phyloP scores from a whole-genome alignment of 1,284 basidiomycete species.

The Phenoliferia sp. region DNA sequence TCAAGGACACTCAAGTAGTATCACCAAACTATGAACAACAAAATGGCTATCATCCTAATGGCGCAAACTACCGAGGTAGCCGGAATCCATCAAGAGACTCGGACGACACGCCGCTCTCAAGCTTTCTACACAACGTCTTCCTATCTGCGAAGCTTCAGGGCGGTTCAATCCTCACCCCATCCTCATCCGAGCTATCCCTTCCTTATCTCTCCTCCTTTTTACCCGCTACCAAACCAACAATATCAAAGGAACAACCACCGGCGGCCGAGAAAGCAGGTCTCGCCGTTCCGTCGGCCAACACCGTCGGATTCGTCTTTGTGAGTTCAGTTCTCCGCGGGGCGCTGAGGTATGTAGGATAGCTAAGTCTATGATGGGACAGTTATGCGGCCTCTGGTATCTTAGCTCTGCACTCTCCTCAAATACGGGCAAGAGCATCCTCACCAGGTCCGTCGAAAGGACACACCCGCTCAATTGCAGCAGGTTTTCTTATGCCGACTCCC shows the following conservation, averaged over 20 bases:
- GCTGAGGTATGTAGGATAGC: background rate
- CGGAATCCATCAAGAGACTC: conserved; percentile 1
- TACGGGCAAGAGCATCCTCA: conserved; percentile 81
- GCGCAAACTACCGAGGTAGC: background rate
- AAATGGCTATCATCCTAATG: background rate
- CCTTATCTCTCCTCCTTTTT: background rate
- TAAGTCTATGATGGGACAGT: conserved; percentile 14
- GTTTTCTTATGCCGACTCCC: background rate
- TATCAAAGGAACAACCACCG: background rate
- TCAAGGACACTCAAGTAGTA: conserved; percentile 7
- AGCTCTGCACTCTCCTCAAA: conserved; percentile 83
- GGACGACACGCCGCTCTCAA: conserved; percentile 8
- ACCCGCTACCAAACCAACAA: background rate
- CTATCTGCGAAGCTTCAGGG: background rate
- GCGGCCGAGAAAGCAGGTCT: background rate
- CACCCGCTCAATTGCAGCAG: background rate
- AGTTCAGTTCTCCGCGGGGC: background rate
- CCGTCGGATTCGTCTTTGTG: conserved; percentile 43
- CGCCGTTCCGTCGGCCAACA: conserved; percentile 17
- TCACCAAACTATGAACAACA: background rate
- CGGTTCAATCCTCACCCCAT: background rate
- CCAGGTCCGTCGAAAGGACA: conserved; percentile 39
- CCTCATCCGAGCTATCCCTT: background rate
- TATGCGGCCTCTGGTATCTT: conserved; percentile 68
- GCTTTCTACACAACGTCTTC: conserved; percentile 4